Conservation (phyloP, 139 green algal genomes). For the Micractinium conductrix region DNA sequence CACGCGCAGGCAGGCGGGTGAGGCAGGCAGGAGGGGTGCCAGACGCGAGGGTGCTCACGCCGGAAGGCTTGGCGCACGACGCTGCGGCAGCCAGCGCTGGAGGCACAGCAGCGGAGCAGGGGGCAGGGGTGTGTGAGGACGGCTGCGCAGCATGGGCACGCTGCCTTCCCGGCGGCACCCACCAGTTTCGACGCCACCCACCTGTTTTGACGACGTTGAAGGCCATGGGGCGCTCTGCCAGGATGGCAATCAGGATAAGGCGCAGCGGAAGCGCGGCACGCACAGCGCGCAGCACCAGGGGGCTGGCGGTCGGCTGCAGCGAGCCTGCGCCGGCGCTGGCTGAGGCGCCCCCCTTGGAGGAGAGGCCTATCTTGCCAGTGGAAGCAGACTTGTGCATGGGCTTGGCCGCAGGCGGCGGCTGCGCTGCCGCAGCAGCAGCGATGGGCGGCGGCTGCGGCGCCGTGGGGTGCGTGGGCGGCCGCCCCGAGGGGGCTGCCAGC, state of each 20-base stretch:
- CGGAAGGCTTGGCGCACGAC: too few species aligned
- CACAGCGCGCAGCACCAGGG: not conserved
- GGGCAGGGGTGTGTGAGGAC: too few species aligned
- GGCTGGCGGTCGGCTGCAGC: not conserved
- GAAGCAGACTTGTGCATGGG: conserved; percentile 21
- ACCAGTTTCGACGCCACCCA: not conserved
- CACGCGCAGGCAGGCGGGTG: too few species aligned
- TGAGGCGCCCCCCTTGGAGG: not conserved
- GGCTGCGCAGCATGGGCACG: too few species aligned
- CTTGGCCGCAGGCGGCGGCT: not conserved
- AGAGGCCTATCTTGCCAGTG: conserved; percentile 7
- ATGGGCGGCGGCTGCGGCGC: not conserved
- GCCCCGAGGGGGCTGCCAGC: not conserved
- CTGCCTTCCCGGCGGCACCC: too few species aligned
- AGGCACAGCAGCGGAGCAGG: too few species aligned
- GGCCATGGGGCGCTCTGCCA: conserved; percentile 9
- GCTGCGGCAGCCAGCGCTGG: too few species aligned
- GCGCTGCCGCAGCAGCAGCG: not conserved
- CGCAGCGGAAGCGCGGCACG: not conserved
- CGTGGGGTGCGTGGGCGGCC: conserved; percentile 13
- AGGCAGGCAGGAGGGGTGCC: not conserved
- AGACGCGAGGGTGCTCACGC: too few species aligned
- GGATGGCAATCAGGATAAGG: conserved; percentile 7
- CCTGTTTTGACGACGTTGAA: not conserved
- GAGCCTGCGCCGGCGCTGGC: not conserved